Base-by-base conservation (phyloP, 768 basidiomycete genomes). In the Tephrocybe sp. region DNA sequence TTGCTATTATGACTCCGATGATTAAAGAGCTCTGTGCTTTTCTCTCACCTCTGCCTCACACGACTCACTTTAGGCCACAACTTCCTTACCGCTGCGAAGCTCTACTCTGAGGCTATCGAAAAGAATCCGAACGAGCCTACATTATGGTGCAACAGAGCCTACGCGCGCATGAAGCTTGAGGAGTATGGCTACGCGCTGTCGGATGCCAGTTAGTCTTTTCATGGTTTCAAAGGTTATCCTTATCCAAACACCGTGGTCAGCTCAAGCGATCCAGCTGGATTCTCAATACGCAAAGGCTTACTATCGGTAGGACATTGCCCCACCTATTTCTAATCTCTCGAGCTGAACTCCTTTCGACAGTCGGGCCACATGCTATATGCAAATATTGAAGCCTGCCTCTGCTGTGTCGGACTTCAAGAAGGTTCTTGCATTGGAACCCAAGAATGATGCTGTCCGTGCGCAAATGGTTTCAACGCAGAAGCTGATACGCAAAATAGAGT, bases 121-220 rank as follows among this genome's bases (percentile, higher is more conserved):
- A 79, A 85, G 63, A 94, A 99, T 65, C 94, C 93, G 0, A 73
- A 75, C 49, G 96, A 98, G 60, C 72, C 93, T 46, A 94, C 92
- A 12, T 68, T 96, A 46, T 98, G 91, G 89, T 94, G 89, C 64
- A 98, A 98, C 69, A 81, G 96, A 33, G 93, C 97, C 2, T 90
- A 92, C 68, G 80, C 90, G 12, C 82, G 96, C 45, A 92, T 95
- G 69, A 97, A 91, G 71, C 69, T 98, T 49, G 89, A 99, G 67
- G 79, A 99, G 70, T 87, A 89, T 61, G 97, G 97, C 3, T 93
- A 94, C 63, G 97, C 94, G 13, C 79, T 96, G 22, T 72, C 74
- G 23, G 96, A 98, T 73, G 84, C 92, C 36, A 82, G 93, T 94
- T 62, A 65, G 87, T 79, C 42, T 33, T 40, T 47, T 35, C n/a